Evolutionary conservation across 225 moss, liverwort and hornwort genomes (phyloP).

Genomic region (Neckera pumila): DNA sequence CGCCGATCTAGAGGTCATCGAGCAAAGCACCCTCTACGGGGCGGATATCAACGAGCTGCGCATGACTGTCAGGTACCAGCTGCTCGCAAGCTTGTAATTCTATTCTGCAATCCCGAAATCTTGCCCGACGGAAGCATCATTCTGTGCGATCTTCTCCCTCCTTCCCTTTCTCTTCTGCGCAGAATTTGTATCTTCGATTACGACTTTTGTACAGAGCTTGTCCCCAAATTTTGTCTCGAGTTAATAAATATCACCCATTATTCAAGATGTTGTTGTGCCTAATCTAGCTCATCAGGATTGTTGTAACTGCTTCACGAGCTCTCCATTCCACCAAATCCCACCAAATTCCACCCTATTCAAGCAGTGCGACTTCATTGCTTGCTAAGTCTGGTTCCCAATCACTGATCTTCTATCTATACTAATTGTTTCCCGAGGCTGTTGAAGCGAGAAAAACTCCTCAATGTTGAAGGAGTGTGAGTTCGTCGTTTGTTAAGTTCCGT

Average conservation of each 20-base stretch:
- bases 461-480: neutral
- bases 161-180: neutral
- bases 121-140: neutral
- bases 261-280: neutral
- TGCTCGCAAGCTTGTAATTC: neutral
- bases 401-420: neutral
- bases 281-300: neutral
- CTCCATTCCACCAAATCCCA: neutral
- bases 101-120: neutral
- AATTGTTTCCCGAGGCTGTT: neutral
- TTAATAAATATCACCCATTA: neutral
- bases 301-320: neutral
- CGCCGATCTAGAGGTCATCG: constrained; percentile 35
- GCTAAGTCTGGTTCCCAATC: neutral
- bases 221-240: neutral
- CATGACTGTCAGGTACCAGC: constrained; percentile 42
- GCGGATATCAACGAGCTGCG: constrained; percentile 29
- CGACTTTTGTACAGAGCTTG: neutral
- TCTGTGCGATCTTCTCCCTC: neutral
- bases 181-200: neutral
- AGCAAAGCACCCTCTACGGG: constrained; percentile 17
- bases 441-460: neutral
- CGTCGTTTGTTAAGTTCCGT: neutral
- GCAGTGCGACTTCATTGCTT: neutral
- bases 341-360: neutral